These are phyloP conservation scores for Backusella psychrophila DNA, from an alignment of 192 early-diverging fungal species.

Conservation along the genomic window DNA sequence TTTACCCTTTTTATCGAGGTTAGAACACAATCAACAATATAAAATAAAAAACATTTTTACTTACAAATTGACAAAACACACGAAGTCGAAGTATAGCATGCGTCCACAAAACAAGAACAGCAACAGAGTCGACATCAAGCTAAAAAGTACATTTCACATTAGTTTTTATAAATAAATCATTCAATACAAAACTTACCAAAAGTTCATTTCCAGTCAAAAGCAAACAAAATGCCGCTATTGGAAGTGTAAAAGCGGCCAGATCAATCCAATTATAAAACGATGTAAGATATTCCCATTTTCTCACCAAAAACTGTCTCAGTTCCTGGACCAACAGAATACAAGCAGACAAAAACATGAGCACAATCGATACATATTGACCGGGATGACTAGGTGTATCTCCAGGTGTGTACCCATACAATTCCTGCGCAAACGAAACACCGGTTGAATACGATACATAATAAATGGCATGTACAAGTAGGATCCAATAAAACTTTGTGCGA, in stretches of 20 bases:
- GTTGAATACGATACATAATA: constrained; percentile 11
- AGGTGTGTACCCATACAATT: not conserved
- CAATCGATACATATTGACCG: not conserved
- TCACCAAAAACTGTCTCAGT: not conserved
- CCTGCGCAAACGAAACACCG: not conserved
- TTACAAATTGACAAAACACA: constrained; percentile 9
- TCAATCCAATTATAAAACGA: constrained; percentile 17
- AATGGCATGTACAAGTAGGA: not conserved
- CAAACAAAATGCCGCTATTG: not conserved
- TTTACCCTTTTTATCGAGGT: not conserved
- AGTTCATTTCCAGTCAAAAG: not conserved
- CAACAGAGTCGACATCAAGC: not conserved
- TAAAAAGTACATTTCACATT: not conserved
- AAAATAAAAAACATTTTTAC: not conserved
- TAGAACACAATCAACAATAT: not conserved
- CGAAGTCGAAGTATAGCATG: constrained; percentile 18
- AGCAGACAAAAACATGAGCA: not conserved
- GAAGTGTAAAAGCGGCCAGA: not conserved
- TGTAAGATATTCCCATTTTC: not conserved
- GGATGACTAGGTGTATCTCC: not conserved
- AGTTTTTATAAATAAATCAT: not conserved
- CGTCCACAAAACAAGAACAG: constrained; percentile 11
- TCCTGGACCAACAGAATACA: not conserved
- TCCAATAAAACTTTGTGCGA: not conserved
- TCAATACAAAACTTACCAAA: not conserved